Percentiles rank a stretch among this genome's conserved stretches.
phyloP scores from a whole-genome alignment of 2,329 filamentous ascomycete species.

The Pseudogymnoascus sp. region DNA sequence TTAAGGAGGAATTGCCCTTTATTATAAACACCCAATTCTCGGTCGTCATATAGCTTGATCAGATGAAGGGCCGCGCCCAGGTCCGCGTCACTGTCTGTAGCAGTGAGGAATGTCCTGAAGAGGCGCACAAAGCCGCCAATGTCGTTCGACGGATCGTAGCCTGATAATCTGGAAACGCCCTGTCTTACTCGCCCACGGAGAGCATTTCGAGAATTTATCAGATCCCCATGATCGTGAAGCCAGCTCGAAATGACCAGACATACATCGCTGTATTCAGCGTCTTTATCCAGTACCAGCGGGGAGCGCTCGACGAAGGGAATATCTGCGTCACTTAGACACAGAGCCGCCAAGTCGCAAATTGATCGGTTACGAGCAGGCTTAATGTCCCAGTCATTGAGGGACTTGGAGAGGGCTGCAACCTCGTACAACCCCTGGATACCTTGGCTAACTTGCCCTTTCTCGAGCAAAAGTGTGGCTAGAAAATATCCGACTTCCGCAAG shows the following conservation, averaged over 20 bases:
- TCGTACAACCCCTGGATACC: neutral
- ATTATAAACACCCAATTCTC: neutral
- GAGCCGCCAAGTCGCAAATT: neutral
- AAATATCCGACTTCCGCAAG: neutral
- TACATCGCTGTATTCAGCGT: neutral
- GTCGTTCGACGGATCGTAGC: neutral
- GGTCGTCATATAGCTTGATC: neutral
- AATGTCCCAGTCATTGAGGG: neutral
- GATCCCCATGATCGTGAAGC: neutral
- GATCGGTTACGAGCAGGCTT: neutral
- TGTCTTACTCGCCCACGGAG: neutral
- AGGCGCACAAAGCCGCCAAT: neutral
- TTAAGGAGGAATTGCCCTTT: too few relatives aligned
- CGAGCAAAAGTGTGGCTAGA: neutral
- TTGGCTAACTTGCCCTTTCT: neutral
- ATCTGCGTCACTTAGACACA: neutral
- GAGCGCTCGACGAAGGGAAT: neutral
- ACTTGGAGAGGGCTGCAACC: neutral
- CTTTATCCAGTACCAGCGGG: neutral
- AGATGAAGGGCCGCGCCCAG: neutral
- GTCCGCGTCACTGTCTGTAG: neutral
- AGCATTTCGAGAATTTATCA: neutral
- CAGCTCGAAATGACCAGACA: neutral
- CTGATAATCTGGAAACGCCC: neutral
- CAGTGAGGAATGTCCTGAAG: neutral